Evolutionary conservation across 177 flowering plant species (phyloP).

Genomic region (Vitis hybrid): DNA sequence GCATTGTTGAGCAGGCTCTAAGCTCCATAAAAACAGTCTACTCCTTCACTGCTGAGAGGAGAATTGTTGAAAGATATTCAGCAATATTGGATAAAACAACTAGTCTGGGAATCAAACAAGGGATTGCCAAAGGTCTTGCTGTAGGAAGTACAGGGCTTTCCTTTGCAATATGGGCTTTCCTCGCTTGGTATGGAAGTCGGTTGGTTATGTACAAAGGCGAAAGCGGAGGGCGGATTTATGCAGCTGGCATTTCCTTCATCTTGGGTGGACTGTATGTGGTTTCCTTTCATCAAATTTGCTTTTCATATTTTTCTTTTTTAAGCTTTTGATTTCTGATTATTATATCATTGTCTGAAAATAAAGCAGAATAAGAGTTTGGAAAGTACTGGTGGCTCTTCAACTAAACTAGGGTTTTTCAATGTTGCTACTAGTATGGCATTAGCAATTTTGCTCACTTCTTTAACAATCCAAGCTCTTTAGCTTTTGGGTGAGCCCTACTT

Average conservation of each 20-base stretch:
- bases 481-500: no score
- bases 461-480: no score
- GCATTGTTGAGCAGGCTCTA: conserved; percentile 73
- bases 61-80: conserved; percentile 50
- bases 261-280: conserved; percentile 74
- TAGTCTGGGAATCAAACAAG: conserved; percentile 71
- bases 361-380: no score
- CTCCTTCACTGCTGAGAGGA: conserved; percentile 75
- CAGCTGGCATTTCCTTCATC: conserved; percentile 76
- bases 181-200: conserved; percentile 88
- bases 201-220: conserved; percentile 85
- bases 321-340: no score
- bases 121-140: conserved; percentile 88
- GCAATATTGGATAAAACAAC: conserved; percentile 45
- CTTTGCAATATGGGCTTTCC: conserved; percentile 86
- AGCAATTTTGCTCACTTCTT: no score
- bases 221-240: conserved; percentile 81
- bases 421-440: no score
- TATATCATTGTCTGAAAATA: no score
- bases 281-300: background rate
- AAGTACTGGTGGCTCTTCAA: no score
- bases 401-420: no score
- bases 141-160: conserved; percentile 82
- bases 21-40: conserved; percentile 80
- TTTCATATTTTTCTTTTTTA: background rate